phyloP scores from a whole-genome alignment of 306 rosid genomes.

The Acacia confusa region DNA sequence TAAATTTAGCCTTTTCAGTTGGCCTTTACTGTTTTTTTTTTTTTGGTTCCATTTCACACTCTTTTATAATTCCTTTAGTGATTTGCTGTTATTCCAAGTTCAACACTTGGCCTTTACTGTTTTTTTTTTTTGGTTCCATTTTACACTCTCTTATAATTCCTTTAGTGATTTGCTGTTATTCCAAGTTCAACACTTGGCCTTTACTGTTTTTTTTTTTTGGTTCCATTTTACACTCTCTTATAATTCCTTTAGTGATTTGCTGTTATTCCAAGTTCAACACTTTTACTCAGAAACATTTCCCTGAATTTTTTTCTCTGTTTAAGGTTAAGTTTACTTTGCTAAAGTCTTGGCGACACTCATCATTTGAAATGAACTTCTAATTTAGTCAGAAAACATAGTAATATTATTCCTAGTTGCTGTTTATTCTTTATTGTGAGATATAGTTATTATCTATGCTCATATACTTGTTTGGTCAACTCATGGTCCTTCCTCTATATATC shows the following conservation, averaged over 20 bases:
- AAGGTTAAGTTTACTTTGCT: neutral
- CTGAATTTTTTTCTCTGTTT: neutral
- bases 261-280: neutral
- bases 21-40: neutral
- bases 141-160: too few species aligned
- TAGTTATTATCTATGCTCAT: neutral
- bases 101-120: too few species aligned
- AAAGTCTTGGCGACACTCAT: neutral
- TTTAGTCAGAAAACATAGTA: neutral
- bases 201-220: neutral
- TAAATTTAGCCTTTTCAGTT: neutral
- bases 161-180: too few species aligned
- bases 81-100: too few species aligned
- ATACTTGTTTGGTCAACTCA: neutral
- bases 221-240: neutral
- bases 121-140: neutral
- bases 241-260: neutral
- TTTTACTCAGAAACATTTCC: neutral
- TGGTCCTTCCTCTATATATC: constrained; percentile 14
- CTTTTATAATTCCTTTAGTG: too few species aligned
- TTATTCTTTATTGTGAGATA: constrained; percentile 1
- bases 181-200: too few species aligned
- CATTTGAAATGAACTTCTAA: neutral
- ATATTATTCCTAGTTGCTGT: neutral
- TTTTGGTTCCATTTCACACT: too few species aligned